These are phyloP conservation scores for Fraxinus dipetala DNA, from an alignment of 305 asterid species.

Conservation along the genomic window DNA sequence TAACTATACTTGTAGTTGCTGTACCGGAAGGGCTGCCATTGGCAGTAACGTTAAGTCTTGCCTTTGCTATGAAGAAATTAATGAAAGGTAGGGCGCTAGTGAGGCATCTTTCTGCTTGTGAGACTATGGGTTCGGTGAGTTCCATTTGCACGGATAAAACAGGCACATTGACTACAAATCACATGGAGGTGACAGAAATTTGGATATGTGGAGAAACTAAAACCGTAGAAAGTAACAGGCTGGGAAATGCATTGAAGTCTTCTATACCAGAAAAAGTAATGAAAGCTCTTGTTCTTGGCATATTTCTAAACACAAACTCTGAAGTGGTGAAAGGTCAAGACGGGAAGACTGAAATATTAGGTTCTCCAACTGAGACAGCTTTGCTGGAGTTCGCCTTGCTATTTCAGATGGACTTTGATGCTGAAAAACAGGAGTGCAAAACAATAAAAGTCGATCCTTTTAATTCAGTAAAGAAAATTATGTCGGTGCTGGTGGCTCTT, in stretches of 20 bases:
- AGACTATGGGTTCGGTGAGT: slow-evolving; percentile 89
- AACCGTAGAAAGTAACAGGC: slow-evolving; percentile 30
- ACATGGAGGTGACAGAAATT: slow-evolving; percentile 61
- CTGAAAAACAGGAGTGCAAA: slow-evolving; percentile 28
- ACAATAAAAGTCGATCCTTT: slow-evolving; percentile 69
- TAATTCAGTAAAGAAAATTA: slow-evolving; percentile 71
- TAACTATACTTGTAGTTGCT: slow-evolving; percentile 82
- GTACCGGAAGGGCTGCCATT: slow-evolving; percentile 88
- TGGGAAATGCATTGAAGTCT: slow-evolving; percentile 28
- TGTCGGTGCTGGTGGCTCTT: slow-evolving; percentile 65
- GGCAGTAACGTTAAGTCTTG: slow-evolving; percentile 81
- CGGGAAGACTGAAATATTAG: slow-evolving; percentile 52
- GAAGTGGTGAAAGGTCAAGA: slow-evolving; percentile 58
- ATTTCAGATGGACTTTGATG: slow-evolving; percentile 37
- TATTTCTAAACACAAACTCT: slow-evolving; percentile 62
- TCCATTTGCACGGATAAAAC: slow-evolving; percentile 84
- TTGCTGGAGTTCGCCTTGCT: slow-evolving; percentile 60
- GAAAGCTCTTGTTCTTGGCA: slow-evolving; percentile 39
- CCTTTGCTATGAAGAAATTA: slow-evolving; percentile 82
- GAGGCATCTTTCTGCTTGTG: slow-evolving; percentile 76
- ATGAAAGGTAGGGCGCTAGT: slow-evolving; percentile 71
- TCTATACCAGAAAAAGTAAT: slow-evolving; percentile 35
- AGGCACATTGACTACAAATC: slow-evolving; percentile 78
- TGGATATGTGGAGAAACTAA: slow-evolving; percentile 67
- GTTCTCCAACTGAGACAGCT: slow-evolving; percentile 86